Evolutionary conservation across 495 filamentous ascomycete genomes (phyloP).

Genomic region (Podospora pseudocomata): DNA sequence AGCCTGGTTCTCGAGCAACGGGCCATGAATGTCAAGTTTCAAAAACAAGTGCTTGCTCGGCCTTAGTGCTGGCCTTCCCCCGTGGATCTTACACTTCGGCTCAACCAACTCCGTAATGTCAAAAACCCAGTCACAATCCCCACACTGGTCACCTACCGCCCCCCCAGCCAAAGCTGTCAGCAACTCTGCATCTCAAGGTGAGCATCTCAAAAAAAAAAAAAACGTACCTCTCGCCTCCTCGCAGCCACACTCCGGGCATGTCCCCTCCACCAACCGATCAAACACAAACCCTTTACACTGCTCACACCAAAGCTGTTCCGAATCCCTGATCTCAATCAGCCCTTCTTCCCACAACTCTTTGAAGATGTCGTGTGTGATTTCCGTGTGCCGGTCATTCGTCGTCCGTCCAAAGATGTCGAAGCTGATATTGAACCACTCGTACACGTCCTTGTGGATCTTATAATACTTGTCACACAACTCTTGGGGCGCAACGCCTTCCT

Average conservation of each 20-base stretch:
- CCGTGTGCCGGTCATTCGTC: slow-evolving; percentile 69
- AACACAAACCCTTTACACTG: slow-evolving; percentile 75
- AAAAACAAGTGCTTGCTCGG: slow-evolving; percentile 65
- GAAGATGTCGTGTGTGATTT: slow-evolving; percentile 79
- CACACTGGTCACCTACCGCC: slow-evolving; percentile 56
- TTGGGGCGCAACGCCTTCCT: slow-evolving; percentile 55
- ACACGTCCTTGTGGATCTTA: slow-evolving; percentile 69
- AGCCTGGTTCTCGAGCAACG: slow-evolving; percentile 67
- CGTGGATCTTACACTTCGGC: slow-evolving; percentile 74
- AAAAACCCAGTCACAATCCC: slow-evolving; percentile 71
- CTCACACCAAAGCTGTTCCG: slow-evolving; percentile 74
- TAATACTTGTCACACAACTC: slow-evolving; percentile 79
- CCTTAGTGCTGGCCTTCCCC: slow-evolving; percentile 65
- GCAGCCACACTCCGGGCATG: slow-evolving; percentile 72
- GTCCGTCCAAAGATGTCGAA: slow-evolving; percentile 67
- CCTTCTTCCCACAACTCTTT: slow-evolving; percentile 65
- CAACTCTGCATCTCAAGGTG: background rate
- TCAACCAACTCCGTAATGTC: slow-evolving; percentile 65
- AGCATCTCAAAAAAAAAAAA: background rate
- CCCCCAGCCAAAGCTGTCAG: background rate
- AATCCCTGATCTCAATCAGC: slow-evolving; percentile 66
- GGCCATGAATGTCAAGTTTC: slow-evolving; percentile 71
- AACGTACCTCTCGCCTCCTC: slow-evolving; percentile 65
- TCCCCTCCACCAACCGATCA: slow-evolving; percentile 84
- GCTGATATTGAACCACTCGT: slow-evolving; percentile 58